These are phyloP conservation scores for Eutypella sp. DNA, from an alignment of 2,329 filamentous ascomycete species.

Conservation along the genomic window DNA sequence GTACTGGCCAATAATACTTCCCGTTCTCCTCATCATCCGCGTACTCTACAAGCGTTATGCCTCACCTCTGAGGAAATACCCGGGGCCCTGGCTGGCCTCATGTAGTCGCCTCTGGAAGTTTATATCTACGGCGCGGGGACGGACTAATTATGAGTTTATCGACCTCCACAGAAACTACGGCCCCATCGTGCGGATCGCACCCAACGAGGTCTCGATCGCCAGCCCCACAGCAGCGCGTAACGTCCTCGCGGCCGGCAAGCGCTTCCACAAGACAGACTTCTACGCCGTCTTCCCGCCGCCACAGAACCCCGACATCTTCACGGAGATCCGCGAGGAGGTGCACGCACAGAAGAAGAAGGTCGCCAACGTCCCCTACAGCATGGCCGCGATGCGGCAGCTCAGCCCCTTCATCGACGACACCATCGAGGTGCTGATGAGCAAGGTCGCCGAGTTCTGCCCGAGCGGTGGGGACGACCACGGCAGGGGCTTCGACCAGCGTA, in stretches of 20 bases:
- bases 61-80: conserved; percentile 23
- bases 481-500: not conserved
- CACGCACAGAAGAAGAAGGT: conserved; percentile 52
- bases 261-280: conserved; percentile 49
- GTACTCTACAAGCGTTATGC: conserved; percentile 29
- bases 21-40: conserved; percentile 22
- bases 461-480: not conserved
- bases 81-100: conserved; percentile 25
- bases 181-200: conserved; percentile 44
- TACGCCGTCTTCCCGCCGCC: conserved; percentile 51
- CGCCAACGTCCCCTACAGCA: conserved; percentile 46
- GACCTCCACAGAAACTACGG: conserved; percentile 41
- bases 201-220: conserved; percentile 42
- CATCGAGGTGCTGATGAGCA: conserved; percentile 38
- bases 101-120: conserved; percentile 37
- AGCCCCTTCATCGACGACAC: conserved; percentile 47
- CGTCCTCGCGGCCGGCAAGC: conserved; percentile 44
- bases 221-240: conserved; percentile 41
- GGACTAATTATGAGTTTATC: conserved; percentile 38
- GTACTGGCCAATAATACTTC: conserved; percentile 27
- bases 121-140: conserved; percentile 31
- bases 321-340: conserved; percentile 48
- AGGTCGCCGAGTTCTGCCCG: conserved; percentile 36
- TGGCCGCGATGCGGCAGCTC: conserved; percentile 49
- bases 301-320: conserved; percentile 55